These are phyloP conservation scores for Sporodiniella umbellata DNA, from an alignment of 371 early-diverging fungal genomes.

Conservation along the genomic window DNA sequence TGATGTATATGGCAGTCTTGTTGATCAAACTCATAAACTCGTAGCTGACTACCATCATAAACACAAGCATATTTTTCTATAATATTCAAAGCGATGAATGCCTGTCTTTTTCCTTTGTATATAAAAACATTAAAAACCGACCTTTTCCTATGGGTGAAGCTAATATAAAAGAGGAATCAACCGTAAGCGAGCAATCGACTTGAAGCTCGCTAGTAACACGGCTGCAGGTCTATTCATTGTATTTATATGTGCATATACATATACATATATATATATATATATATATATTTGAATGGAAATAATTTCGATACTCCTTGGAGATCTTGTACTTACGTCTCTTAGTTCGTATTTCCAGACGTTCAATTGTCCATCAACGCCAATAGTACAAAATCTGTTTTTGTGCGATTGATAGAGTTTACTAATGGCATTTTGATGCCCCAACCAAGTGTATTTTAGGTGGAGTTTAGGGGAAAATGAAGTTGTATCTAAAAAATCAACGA, in stretches of 20 bases:
- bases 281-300: too few relatives aligned
- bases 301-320: neutral
- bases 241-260: neutral
- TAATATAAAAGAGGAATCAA: slow-evolving; percentile 14
- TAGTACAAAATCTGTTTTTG: slow-evolving; percentile 48
- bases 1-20: slow-evolving; percentile 33
- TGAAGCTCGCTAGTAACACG: slow-evolving; percentile 32
- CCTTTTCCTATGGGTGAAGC: slow-evolving; percentile 34
- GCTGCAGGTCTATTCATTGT: slow-evolving; percentile 17
- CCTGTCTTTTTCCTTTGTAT: neutral
- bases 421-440: slow-evolving; percentile 60
- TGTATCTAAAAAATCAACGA: slow-evolving; percentile 75
- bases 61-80: slow-evolving; percentile 35
- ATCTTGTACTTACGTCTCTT: slow-evolving; percentile 22
- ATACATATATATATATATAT: neutral
- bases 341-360: slow-evolving; percentile 57
- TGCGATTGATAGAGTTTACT: slow-evolving; percentile 32
- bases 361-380: slow-evolving; percentile 51
- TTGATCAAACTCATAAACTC: slow-evolving; percentile 26
- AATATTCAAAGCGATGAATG: neutral
- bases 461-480: slow-evolving; percentile 59
- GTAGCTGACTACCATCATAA: slow-evolving; percentile 32
- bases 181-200: slow-evolving; percentile 23
- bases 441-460: slow-evolving; percentile 63
- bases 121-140: neutral